phyloP scores from a whole-genome alignment of 352 stramenopile species.

The Phytophthora ramorum region DNA sequence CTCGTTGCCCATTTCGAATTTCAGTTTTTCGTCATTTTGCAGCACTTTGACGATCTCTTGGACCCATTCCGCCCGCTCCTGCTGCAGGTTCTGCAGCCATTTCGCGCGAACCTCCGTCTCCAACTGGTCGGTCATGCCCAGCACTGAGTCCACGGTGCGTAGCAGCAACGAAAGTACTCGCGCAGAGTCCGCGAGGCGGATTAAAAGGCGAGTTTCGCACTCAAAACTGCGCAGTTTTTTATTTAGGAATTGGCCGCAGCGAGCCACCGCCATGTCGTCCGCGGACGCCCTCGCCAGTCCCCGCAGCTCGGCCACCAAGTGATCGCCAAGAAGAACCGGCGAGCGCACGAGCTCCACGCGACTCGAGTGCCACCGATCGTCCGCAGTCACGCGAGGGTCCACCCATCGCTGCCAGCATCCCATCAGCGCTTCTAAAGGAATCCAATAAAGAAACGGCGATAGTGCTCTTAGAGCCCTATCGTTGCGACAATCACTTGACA shows the following conservation, averaged over 20 bases:
- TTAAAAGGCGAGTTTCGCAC: constrained; percentile 21
- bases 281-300: neutral
- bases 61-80: constrained; percentile 13
- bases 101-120: neutral
- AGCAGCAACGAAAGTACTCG: constrained; percentile 27
- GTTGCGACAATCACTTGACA: no score
- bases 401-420: constrained; percentile 18
- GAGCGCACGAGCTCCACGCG: constrained; percentile 2
- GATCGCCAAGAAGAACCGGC: constrained; percentile 6
- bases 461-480: no score
- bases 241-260: constrained; percentile 12
- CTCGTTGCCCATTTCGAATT: constrained; percentile 19
- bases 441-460: no score
- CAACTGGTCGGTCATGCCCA: constrained; percentile 10
- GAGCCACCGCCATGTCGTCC: constrained; percentile 12
- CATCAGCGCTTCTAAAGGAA: no score
- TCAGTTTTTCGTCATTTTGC: constrained; percentile 13
- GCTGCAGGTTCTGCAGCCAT: constrained; percentile 19
- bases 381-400: constrained; percentile 6
- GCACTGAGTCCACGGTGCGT: constrained; percentile 9
- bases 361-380: constrained; percentile 22
- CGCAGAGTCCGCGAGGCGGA: constrained; percentile 25
- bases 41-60: constrained; percentile 23
- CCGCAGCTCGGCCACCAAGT: constrained; percentile 19
- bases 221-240: constrained; percentile 23